Conservation (phyloP, 73 alveolate species). For the Paramecium bursaria region DNA sequence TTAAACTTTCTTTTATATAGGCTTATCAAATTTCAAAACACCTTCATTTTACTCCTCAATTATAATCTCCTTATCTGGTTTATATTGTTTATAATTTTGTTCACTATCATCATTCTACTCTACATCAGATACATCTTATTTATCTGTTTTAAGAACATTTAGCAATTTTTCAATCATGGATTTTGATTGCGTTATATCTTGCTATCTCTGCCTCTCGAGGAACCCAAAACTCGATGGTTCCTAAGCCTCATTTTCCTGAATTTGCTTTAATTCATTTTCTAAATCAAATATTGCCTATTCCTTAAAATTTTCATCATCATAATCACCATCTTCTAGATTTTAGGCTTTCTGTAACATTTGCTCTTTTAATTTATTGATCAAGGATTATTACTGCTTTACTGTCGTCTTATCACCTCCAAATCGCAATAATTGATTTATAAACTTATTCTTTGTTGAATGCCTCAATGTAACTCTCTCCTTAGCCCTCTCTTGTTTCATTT, state of each 20-base stretch:
- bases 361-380: conserved; percentile 13
- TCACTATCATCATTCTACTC: conserved; percentile 33
- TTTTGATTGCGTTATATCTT: conserved; percentile 28
- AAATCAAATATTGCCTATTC: conserved; percentile 24
- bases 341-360: conserved; percentile 19
- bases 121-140: background rate
- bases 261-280: conserved; percentile 25
- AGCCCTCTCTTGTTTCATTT: conserved; percentile 25
- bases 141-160: conserved; percentile 15
- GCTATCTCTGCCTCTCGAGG: conserved; percentile 4
- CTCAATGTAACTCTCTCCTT: conserved; percentile 48
- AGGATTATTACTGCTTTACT: conserved; percentile 15
- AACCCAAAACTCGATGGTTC: conserved; percentile 39
- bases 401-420: conserved; percentile 56
- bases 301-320: conserved; percentile 43
- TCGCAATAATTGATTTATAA: conserved; percentile 9
- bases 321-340: conserved; percentile 50
- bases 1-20: background rate
- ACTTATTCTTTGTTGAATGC: conserved; percentile 53
- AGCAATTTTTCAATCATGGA: conserved; percentile 30
- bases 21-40: background rate
- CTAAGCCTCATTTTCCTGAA: conserved; percentile 19
- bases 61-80: background rate
- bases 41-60: background rate
- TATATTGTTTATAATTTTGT: background rate